Percentiles rank a stretch among this genome's conserved stretches.
Evolutionary conservation across 1,139 yeast species (phyloP).

Genomic region (Saccharomyces hybrid): DNA sequence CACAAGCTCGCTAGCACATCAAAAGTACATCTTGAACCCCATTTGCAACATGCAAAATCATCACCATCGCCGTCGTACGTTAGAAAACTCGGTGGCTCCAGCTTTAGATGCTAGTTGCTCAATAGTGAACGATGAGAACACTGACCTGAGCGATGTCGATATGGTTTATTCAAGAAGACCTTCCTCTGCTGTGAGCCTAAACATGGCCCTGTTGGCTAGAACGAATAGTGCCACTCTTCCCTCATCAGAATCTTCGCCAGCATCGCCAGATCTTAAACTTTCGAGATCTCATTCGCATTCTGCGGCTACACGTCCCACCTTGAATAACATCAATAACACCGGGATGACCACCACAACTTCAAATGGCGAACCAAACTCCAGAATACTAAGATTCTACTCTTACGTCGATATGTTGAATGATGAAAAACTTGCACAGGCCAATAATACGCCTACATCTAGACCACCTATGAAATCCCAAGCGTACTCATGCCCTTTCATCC

Average conservation of each 20-base stretch:
- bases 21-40: conserved; percentile 7
- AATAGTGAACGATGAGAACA: conserved; percentile 47
- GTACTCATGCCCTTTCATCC: conserved; percentile 1
- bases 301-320: not conserved
- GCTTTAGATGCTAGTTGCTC: conserved; percentile 75
- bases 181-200: conserved; percentile 46
- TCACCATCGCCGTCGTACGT: conserved; percentile 42
- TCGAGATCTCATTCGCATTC: conserved; percentile 9
- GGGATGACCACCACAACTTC: conserved; percentile 5
- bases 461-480: conserved; percentile 39
- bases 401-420: conserved; percentile 71
- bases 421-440: conserved; percentile 46
- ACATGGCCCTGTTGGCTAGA: conserved; percentile 49
- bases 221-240: conserved; percentile 23
- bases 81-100: conserved; percentile 72
- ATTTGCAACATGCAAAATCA: conserved; percentile 10
- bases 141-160: conserved; percentile 61
- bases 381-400: conserved; percentile 53
- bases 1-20: conserved; percentile 7
- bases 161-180: conserved; percentile 62
- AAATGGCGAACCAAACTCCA: conserved; percentile 3
- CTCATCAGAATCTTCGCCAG: conserved; percentile 1
- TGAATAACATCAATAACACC: conserved; percentile 3
- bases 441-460: conserved; percentile 28
- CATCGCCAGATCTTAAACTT: conserved; percentile 9